phyloP scores from a whole-genome alignment of 805 yeast genomes.

The Danielia reshetovae region DNA sequence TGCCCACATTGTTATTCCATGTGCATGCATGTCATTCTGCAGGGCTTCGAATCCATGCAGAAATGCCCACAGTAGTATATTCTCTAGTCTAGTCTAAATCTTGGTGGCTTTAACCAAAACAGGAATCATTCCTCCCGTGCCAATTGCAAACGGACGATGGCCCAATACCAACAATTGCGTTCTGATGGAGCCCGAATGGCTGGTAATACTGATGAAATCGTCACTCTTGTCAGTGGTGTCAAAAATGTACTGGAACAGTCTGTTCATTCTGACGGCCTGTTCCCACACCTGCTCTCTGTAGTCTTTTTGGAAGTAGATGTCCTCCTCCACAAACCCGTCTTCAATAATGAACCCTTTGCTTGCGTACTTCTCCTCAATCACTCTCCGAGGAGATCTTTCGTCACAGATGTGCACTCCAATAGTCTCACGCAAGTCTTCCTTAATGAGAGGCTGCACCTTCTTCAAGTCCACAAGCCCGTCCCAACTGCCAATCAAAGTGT shows the following conservation, averaged over 20 bases:
- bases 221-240: slow-evolving; percentile 16
- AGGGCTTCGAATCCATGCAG: no score
- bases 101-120: slow-evolving; percentile 44
- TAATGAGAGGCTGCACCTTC: slow-evolving; percentile 33
- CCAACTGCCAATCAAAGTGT: slow-evolving; percentile 49
- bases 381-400: slow-evolving; percentile 35
- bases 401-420: slow-evolving; percentile 51
- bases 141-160: slow-evolving; percentile 46
- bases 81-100: no score
- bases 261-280: slow-evolving; percentile 34
- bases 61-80: no score
- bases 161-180: slow-evolving; percentile 45
- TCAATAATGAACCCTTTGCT: slow-evolving; percentile 40
- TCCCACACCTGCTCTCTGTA: slow-evolving; percentile 40
- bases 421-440: slow-evolving; percentile 47
- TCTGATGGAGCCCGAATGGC: slow-evolving; percentile 49
- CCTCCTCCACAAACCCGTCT: slow-evolving; percentile 44
- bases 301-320: slow-evolving; percentile 36
- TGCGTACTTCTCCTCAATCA: slow-evolving; percentile 39
- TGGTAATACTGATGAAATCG: slow-evolving; percentile 39
- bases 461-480: slow-evolving; percentile 22
- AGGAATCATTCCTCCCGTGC: slow-evolving; percentile 57
- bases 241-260: slow-evolving; percentile 35
- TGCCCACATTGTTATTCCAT: no score
- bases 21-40: no score